phyloP scores from a whole-genome alignment of 331 rosid genomes.

The Pyracantha coccinea region DNA sequence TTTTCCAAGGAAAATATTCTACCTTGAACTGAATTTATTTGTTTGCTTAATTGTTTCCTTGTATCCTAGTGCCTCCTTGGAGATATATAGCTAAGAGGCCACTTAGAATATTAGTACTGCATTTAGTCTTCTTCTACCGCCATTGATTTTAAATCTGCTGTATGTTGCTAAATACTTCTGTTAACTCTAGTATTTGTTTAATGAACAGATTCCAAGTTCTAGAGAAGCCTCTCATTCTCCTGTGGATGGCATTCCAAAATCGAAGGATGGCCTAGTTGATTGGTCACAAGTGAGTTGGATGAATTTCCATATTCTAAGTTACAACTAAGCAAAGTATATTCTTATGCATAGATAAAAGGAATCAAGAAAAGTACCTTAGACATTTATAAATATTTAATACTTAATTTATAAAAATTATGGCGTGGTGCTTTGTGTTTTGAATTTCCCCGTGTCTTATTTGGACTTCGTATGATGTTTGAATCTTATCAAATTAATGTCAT shows the following conservation, averaged over 20 bases:
- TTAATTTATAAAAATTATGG: not conserved
- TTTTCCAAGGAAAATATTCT: not conserved
- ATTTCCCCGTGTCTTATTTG: not conserved
- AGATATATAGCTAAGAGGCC: not conserved
- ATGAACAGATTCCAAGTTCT: conserved; percentile 71
- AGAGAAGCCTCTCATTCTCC: conserved; percentile 61
- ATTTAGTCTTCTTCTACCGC: not conserved
- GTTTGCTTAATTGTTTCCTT: not conserved
- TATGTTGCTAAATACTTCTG: not conserved
- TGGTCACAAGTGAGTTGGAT: conserved; percentile 82
- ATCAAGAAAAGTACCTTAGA: not conserved
- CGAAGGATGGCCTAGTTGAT: conserved; percentile 60
- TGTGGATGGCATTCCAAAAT: conserved; percentile 64
- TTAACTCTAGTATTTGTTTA: conserved; percentile 9
- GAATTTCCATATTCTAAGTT: not conserved
- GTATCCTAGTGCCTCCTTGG: not conserved
- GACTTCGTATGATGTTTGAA: not conserved
- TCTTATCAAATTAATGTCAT: not conserved
- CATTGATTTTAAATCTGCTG: not conserved
- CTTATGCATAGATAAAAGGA: not conserved
- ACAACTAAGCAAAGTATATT: not conserved
- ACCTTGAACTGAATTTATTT: not conserved
- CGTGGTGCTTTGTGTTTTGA: not conserved
- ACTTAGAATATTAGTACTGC: not conserved
- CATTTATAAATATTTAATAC: not conserved